These are phyloP conservation scores for Pythium dissotocum DNA, from an alignment of 352 stramenopile species.

Conservation along the genomic window DNA sequence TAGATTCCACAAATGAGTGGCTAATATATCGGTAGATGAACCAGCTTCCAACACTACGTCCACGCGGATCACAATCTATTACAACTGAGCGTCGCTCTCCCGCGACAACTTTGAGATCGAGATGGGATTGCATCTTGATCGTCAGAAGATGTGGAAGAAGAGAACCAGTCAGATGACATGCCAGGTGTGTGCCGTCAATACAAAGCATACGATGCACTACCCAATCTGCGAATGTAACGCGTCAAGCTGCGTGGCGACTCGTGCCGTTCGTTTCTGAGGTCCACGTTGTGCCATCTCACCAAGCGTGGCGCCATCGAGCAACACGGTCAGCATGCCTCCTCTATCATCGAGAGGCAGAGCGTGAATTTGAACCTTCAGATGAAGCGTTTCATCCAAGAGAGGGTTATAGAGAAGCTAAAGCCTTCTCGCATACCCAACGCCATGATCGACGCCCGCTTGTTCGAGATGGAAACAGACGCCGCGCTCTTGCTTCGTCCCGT, in stretches of 20 bases:
- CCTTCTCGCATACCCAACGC: constrained; percentile 7
- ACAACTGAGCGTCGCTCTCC: background rate
- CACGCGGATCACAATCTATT: no score
- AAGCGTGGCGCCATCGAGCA: constrained; percentile 2
- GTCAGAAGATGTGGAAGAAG: constrained; percentile 10
- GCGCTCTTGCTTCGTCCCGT: background rate
- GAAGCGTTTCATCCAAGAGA: constrained; percentile 4
- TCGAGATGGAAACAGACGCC: background rate
- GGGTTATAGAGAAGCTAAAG: background rate
- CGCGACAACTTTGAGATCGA: constrained; percentile 8
- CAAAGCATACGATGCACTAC: constrained; percentile 2
- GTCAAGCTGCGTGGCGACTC: background rate
- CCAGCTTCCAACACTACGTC: no score
- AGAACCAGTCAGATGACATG: constrained; percentile 10
- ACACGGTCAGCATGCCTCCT: background rate
- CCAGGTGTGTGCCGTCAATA: background rate
- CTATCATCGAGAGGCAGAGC: background rate
- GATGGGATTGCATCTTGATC: background rate
- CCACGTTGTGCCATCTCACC: background rate
- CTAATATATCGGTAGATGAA: background rate
- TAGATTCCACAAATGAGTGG: background rate
- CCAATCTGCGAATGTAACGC: constrained; percentile 2
- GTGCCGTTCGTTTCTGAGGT: background rate
- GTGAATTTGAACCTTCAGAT: constrained; percentile 2
- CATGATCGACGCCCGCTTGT: constrained; percentile 3